Evolutionary conservation across 1,284 basidiomycete species (phyloP).

Genomic region (Sanghuangporus baumii): DNA sequence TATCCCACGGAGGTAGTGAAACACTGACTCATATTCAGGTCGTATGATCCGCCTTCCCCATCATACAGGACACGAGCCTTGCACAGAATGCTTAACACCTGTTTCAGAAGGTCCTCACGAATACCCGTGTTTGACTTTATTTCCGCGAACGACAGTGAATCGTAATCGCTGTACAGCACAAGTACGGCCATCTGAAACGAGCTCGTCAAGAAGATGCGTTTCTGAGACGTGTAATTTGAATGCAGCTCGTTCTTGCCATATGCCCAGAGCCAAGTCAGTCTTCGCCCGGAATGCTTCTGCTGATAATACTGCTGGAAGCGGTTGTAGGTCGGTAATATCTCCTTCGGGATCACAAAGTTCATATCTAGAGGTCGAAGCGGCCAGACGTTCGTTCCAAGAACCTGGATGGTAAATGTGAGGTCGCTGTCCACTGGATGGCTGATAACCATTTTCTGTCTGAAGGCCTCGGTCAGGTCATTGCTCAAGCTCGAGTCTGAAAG

Average conservation of each 20-base stretch:
- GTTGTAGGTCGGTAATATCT: conserved; percentile 85
- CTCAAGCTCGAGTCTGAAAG: too few relatives aligned
- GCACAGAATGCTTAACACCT: conserved; percentile 77
- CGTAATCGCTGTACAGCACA: conserved; percentile 90
- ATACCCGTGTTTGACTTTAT: conserved; percentile 81
- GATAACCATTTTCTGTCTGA: too few relatives aligned
- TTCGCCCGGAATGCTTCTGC: conserved; percentile 91
- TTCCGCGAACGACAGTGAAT: conserved; percentile 79
- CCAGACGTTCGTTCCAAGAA: too few relatives aligned
- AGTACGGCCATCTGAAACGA: conserved; percentile 95
- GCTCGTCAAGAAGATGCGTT: conserved; percentile 94
- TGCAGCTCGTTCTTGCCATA: conserved; percentile 94
- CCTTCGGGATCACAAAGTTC: conserved; percentile 86
- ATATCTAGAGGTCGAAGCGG: too few relatives aligned
- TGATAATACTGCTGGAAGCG: conserved; percentile 94
- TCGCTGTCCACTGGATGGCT: too few relatives aligned
- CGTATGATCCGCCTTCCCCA: conserved; percentile 80
- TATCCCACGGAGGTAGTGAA: neutral
- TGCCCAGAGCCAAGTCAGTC: conserved; percentile 97
- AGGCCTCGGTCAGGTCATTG: too few relatives aligned
- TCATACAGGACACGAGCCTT: conserved; percentile 88
- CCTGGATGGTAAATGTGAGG: too few relatives aligned
- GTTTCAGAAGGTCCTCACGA: conserved; percentile 77
- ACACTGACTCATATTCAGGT: conserved; percentile 84
- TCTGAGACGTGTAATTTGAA: conserved; percentile 84